Evolutionary conservation across 441 rosid species (phyloP), one percentile per base, ranked within the genome.

Genomic region (Pelargonium australe): DNA sequence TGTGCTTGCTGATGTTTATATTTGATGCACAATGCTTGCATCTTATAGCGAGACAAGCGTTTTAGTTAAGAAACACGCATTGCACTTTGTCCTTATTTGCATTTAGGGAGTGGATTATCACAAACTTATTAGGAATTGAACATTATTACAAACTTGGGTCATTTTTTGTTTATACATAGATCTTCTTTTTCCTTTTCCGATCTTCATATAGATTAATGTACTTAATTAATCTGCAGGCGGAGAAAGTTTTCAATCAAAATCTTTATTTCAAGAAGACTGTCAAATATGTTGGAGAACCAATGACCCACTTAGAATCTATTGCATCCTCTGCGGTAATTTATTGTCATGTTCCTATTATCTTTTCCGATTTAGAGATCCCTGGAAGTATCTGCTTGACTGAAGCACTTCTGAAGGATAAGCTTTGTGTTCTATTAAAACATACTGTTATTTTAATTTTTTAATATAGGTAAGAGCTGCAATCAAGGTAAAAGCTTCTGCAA

Each of bases 401-500:
- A 62, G 68, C 12, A 19, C 12, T 25, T 65, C 75, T 23, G 53
- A n/a, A 68, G 19, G 16, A 34, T 53, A 47, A 58, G 25, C 61
- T 58, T 14, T 14, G 57, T 64, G 5, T 28, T 68, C 14, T 60
- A 16, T 28, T 34, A 13, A 19, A n/a, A 23, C 28, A 53, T 68
- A 7, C 49, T 34, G 37, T 31, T 41, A 43, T 62, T 55, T 63
- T 51, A 17, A 37, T 68, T 45, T 47, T 43, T 49, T 64, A 14
- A 63, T 20, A 2, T 68, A 86, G 91, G 89, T 86, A 40, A 79
- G 91, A 45, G 86, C 91, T 49, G 91, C 87, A 77, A 87, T 87
- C 79, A 82, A 85, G 78, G 91, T 87, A 57, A 87, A 82, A 75
- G 91, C 91, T 58, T 87, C 89, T 7, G 86, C 77, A 20, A 85